Percentiles rank a stretch among this genome's conserved stretches.
These are phyloP conservation scores for Fusarium poae DNA, from an alignment of 2,329 filamentous ascomycete genomes.

Conservation along the genomic window DNA sequence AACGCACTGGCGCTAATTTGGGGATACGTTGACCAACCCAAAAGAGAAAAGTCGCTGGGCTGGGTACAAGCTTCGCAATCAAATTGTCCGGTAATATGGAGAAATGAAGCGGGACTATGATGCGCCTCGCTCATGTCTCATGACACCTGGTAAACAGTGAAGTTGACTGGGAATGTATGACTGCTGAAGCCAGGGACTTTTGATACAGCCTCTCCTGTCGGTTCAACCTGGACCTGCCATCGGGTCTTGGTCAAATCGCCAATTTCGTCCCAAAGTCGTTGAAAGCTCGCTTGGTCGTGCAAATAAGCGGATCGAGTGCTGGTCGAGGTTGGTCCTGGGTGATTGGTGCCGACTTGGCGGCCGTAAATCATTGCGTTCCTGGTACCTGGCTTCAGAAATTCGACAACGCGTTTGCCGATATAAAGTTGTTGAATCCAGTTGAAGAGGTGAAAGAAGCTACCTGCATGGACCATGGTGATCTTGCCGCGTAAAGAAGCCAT, in stretches of 20 bases:
- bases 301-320: constrained; percentile 56
- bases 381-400: constrained; percentile 60
- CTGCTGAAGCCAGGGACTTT: constrained; percentile 47
- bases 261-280: constrained; percentile 67
- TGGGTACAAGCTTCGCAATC: constrained; percentile 35
- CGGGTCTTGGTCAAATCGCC: constrained; percentile 61
- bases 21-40: constrained; percentile 29
- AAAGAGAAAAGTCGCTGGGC: constrained; percentile 31
- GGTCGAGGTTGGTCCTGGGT: constrained; percentile 42
- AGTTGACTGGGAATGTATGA: constrained; percentile 51
- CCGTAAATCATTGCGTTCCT: constrained; percentile 64
- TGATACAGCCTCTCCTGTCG: constrained; percentile 41
- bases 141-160: constrained; percentile 54
- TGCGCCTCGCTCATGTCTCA: constrained; percentile 30
- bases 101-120: constrained; percentile 33
- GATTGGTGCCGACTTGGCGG: constrained; percentile 61
- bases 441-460: constrained; percentile 65
- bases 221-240: constrained; percentile 63
- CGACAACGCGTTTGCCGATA: constrained; percentile 59
- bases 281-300: constrained; percentile 65
- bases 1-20: constrained; percentile 37
- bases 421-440: constrained; percentile 61
- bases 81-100: constrained; percentile 16
- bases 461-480: constrained; percentile 63
- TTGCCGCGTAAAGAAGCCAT: constrained; percentile 55